These are phyloP conservation scores for Stentor coeruleus DNA, from an alignment of 73 alveolate genomes.

Conservation along the genomic window DNA sequence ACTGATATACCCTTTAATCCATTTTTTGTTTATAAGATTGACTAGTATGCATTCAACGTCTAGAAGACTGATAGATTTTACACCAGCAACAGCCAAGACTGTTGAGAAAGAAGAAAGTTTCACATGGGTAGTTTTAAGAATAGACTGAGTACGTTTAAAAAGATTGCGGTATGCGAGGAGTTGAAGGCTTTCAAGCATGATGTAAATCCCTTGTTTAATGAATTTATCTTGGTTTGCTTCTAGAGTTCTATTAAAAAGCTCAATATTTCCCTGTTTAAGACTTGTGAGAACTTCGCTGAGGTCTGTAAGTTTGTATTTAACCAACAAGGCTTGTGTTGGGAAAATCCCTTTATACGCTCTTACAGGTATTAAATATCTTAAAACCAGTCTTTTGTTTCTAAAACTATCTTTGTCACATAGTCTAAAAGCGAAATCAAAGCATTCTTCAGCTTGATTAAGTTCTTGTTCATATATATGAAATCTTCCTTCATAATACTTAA, in stretches of 20 bases:
- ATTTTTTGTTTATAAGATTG: constrained; percentile 47
- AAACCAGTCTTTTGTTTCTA: constrained; percentile 41
- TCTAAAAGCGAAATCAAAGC: constrained; percentile 37
- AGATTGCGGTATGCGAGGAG: constrained; percentile 41
- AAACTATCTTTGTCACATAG: constrained; percentile 27
- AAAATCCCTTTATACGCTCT: constrained; percentile 45
- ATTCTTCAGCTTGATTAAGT: constrained; percentile 33
- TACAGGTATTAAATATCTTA: constrained; percentile 46
- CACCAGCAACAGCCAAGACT: constrained; percentile 20
- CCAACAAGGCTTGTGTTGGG: constrained; percentile 37
- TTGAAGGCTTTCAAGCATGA: constrained; percentile 49
- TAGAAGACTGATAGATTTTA: constrained; percentile 1
- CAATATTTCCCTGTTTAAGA: constrained; percentile 37
- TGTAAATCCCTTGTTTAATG: constrained; percentile 41
- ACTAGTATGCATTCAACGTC: constrained; percentile 61
- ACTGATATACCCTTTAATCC: constrained; percentile 53
- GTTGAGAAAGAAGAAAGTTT: background rate
- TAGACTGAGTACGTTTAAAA: constrained; percentile 28
- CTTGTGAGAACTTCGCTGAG: constrained; percentile 28
- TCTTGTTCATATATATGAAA: constrained; percentile 42
- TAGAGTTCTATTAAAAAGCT: constrained; percentile 30
- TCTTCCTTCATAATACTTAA: constrained; percentile 47
- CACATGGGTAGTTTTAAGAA: background rate
- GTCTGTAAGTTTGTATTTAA: constrained; percentile 34
- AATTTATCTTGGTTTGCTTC: constrained; percentile 33